phyloP scores from a whole-genome alignment of 2,329 filamentous ascomycete genomes.

The Colletotrichum sp. region DNA sequence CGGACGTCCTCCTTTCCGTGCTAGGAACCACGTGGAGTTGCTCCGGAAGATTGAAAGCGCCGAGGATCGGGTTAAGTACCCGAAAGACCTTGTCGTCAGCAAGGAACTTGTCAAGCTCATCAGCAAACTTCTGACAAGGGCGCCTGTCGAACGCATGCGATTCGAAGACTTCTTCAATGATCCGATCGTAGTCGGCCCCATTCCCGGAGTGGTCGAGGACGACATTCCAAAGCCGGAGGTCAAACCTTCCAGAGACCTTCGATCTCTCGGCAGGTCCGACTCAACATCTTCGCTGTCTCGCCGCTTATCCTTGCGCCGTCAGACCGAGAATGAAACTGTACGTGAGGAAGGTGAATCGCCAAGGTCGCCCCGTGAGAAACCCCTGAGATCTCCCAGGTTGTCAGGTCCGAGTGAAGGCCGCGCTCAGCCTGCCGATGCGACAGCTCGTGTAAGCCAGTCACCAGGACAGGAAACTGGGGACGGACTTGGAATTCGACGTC shows the following conservation, averaged over 20 bases:
- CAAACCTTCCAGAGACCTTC: conserved; percentile 38
- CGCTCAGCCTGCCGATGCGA: conserved; percentile 31
- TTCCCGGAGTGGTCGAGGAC: conserved; percentile 82
- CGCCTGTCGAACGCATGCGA: conserved; percentile 81
- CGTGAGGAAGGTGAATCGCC: conserved; percentile 38
- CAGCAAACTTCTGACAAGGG: conserved; percentile 80
- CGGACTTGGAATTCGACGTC: conserved; percentile 58
- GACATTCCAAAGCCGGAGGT: conserved; percentile 58
- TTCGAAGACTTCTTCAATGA: conserved; percentile 88
- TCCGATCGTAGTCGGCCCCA: conserved; percentile 72
- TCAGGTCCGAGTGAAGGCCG: conserved; percentile 33
- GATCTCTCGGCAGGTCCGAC: conserved; percentile 27
- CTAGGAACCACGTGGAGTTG: conserved; percentile 92
- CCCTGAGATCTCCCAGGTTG: conserved; percentile 44
- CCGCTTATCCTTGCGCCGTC: conserved; percentile 45
- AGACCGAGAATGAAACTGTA: conserved; percentile 38
- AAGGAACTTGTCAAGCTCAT: conserved; percentile 82
- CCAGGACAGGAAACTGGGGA: conserved; percentile 52
- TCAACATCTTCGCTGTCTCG: conserved; percentile 34
- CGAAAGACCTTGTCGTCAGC: conserved; percentile 73
- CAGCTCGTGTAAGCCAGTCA: conserved; percentile 42
- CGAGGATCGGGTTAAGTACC: conserved; percentile 85
- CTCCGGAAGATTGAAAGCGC: conserved; percentile 89
- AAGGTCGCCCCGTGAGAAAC: conserved; percentile 46
- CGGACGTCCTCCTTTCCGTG: conserved; percentile 88